phyloP scores from a whole-genome alignment of 2,329 filamentous ascomycete genomes.

The Trichoderma guizhouense region DNA sequence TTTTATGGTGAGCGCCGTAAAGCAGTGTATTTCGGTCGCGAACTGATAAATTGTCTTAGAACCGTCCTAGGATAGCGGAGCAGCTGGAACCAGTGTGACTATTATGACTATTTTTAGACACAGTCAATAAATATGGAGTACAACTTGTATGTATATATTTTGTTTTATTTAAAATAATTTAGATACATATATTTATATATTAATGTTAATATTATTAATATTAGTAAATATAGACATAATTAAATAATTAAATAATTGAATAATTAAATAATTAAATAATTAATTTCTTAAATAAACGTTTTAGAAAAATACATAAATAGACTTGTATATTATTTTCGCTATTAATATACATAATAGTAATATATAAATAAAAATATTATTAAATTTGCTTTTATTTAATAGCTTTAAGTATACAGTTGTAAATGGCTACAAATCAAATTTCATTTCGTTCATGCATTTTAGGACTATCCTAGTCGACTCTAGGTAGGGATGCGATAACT shows the following conservation, averaged over 20 bases:
- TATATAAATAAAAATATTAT: background rate
- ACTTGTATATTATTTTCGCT: background rate
- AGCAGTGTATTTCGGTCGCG: background rate
- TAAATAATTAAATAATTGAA: background rate
- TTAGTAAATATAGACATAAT: background rate
- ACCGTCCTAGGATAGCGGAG: background rate
- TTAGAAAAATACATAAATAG: too few relatives aligned
- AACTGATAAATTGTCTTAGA: background rate
- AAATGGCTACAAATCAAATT: background rate
- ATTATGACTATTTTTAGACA: background rate
- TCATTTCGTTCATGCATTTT: background rate
- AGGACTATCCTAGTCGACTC: background rate
- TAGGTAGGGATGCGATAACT: background rate
- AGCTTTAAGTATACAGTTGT: background rate
- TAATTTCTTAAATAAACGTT: too few relatives aligned
- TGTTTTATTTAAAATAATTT: background rate
- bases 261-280: background rate
- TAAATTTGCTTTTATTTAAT: background rate
- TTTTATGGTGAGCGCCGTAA: background rate
- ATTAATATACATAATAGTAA: background rate
- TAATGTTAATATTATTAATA: background rate
- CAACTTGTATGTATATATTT: background rate
- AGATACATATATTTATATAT: background rate
- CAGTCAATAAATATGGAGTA: background rate
- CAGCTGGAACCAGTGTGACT: background rate